Evolutionary conservation across 139 green algal species (phyloP).

Genomic region (Eudorina sp.): DNA sequence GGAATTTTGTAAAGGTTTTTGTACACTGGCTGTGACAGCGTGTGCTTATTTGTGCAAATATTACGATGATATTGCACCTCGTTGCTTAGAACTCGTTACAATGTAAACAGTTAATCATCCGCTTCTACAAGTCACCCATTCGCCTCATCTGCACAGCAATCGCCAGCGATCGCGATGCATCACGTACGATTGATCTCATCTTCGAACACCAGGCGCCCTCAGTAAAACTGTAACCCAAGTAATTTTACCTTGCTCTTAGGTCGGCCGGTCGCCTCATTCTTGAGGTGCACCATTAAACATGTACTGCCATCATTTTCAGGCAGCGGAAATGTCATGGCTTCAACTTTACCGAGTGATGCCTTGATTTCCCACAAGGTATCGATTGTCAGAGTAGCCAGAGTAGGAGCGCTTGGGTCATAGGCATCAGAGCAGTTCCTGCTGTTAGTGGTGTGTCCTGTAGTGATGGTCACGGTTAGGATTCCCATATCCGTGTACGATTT

Average conservation of each 20-base stretch:
- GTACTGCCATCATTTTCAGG: not conserved
- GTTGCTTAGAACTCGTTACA: too few relatives aligned
- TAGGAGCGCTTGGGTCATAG: not conserved
- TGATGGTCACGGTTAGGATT: not conserved
- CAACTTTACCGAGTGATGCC: not conserved
- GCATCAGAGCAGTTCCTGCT: not conserved
- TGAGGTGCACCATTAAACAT: not conserved
- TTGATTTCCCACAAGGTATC: not conserved
- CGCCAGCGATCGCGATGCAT: too few relatives aligned
- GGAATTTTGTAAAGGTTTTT: too few relatives aligned
- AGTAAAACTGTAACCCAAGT: not conserved
- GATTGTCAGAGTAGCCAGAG: not conserved
- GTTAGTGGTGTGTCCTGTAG: not conserved
- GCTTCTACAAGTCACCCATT: too few relatives aligned
- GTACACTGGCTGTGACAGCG: too few relatives aligned
- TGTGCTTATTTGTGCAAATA: too few relatives aligned
- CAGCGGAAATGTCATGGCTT: not conserved
- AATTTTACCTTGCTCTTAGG: not conserved
- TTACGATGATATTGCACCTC: too few relatives aligned
- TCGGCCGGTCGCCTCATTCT: not conserved
- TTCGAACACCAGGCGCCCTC: too few relatives aligned
- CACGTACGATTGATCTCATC: too few relatives aligned
- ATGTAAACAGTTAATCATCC: too few relatives aligned
- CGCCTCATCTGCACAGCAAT: too few relatives aligned
- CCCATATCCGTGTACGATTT: constrained; percentile 10